Evolutionary conservation across 2,329 filamentous ascomycete species (phyloP).

Genomic region (Sarocladium oryzae): DNA sequence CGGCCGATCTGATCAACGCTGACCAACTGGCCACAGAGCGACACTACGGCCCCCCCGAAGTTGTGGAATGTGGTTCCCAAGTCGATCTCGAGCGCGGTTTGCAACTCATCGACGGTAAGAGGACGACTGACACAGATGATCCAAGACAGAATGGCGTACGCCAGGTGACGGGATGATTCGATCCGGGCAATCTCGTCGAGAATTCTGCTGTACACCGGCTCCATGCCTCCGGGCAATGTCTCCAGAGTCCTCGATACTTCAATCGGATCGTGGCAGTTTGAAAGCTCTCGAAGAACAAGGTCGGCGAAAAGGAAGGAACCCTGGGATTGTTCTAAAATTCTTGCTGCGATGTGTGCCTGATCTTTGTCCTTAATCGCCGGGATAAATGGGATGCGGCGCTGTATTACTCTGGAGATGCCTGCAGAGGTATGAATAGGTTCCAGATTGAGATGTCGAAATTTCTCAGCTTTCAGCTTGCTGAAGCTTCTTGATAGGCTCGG

Average conservation of each 20-base stretch:
- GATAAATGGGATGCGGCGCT: background rate
- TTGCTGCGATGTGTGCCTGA: background rate
- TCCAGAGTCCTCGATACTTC: slow-evolving; percentile 25
- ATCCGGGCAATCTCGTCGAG: slow-evolving; percentile 24
- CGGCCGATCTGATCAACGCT: slow-evolving; percentile 24
- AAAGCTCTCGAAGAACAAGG: slow-evolving; percentile 22
- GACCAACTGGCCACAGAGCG: slow-evolving; percentile 30
- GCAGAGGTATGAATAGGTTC: background rate
- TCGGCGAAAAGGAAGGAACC: slow-evolving; percentile 31
- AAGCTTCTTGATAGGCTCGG: background rate
- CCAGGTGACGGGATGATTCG: slow-evolving; percentile 21
- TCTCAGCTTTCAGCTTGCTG: background rate
- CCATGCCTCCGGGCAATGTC: slow-evolving; percentile 27
- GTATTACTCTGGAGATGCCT: background rate
- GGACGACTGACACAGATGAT: slow-evolving; percentile 25
- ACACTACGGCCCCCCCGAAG: slow-evolving; percentile 20
- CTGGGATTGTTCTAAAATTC: slow-evolving; percentile 27
- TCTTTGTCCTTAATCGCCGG: background rate
- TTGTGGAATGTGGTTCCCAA: slow-evolving; percentile 22
- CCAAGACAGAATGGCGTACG: slow-evolving; percentile 31
- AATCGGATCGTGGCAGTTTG: slow-evolving; percentile 19
- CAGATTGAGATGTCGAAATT: background rate
- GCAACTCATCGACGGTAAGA: slow-evolving; percentile 26
- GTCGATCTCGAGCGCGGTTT: slow-evolving; percentile 26
- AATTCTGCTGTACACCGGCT: slow-evolving; percentile 24